Percentiles rank a stretch among this genome's conserved stretches.
Conservation (phyloP, 306 rosid genomes). For the Malus sylvestris region DNA sequence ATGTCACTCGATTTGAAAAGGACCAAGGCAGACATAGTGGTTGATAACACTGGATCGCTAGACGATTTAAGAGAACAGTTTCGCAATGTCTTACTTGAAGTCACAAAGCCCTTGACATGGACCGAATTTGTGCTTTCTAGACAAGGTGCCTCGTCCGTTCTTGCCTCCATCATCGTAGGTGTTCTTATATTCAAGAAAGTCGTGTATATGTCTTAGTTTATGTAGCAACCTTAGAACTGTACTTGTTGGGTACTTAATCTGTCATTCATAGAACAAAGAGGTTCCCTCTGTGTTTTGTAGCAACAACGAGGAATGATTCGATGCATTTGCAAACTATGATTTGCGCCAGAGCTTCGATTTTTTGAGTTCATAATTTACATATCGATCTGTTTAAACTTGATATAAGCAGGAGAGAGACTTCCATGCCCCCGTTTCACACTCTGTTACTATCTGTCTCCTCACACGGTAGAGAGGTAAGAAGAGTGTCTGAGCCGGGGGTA, state of each 20-base stretch:
- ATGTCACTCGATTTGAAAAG: conserved; percentile 67
- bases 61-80: conserved; percentile 61
- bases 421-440: not conserved
- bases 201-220: conserved; percentile 9
- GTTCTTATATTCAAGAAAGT: conserved; percentile 39
- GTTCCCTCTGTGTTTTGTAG: not conserved
- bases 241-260: conserved; percentile 10
- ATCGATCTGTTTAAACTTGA: too few species aligned
- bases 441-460: not conserved
- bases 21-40: conserved; percentile 56
- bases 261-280: not conserved
- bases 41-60: conserved; percentile 66
- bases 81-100: conserved; percentile 41
- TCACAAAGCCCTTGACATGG: conserved; percentile 69
- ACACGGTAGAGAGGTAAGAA: not conserved
- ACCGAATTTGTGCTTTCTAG: conserved; percentile 60
- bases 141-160: conserved; percentile 46
- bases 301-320: not conserved
- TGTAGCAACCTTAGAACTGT: not conserved
- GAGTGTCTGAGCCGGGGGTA: too few species aligned
- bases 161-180: conserved; percentile 36
- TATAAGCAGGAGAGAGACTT: too few species aligned
- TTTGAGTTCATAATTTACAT: not conserved
- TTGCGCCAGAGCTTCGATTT: not conserved
- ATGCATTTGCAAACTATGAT: not conserved